Evolutionary conservation across 139 green algal species (phyloP).

Genomic region (Chlamydomonas sp.): DNA sequence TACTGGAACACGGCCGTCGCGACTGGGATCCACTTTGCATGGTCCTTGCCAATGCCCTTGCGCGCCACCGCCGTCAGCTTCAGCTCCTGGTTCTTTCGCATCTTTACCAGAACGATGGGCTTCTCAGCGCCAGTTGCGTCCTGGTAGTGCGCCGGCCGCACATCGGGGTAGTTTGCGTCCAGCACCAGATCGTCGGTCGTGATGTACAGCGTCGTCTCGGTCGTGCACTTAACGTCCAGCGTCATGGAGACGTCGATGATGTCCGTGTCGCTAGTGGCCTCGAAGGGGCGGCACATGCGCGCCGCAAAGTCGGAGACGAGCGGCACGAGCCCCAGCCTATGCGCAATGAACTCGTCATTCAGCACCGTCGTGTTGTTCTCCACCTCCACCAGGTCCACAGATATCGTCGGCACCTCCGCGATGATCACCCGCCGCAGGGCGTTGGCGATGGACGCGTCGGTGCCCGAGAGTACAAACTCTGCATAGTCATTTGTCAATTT

Average conservation of each 20-base stretch:
- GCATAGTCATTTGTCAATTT: constrained; percentile 58
- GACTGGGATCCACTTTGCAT: constrained; percentile 96
- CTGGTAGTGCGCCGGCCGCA: constrained; percentile 12
- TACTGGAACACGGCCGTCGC: constrained; percentile 75
- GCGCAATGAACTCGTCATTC: constrained; percentile 73
- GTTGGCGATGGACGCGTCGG: constrained; percentile 86
- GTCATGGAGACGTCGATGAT: constrained; percentile 52
- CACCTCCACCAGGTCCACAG: constrained; percentile 97
- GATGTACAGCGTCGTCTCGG: constrained; percentile 18
- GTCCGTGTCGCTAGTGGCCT: constrained; percentile 42
- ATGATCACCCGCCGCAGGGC: constrained; percentile 90
- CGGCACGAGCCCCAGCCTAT: constrained; percentile 84
- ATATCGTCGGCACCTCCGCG: constrained; percentile 91
- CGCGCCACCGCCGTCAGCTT: constrained; percentile 73
- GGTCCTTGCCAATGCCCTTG: constrained; percentile 94
- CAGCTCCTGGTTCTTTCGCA: constrained; percentile 78
- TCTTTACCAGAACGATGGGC: constrained; percentile 83
- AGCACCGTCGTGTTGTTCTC: constrained; percentile 94
- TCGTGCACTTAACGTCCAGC: constrained; percentile 52
- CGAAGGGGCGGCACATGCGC: constrained; percentile 50
- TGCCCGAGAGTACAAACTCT: constrained; percentile 83
- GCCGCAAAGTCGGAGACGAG: constrained; percentile 56
- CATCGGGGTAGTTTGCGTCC: constrained; percentile 14
- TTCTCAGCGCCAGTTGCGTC: constrained; percentile 61
- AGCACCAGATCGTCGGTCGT: constrained; percentile 21